Percentiles rank a stretch among this genome's conserved stretches.
Evolutionary conservation across 148 eudicot species (phyloP).

Genomic region (Camellia lanceoleosa): DNA sequence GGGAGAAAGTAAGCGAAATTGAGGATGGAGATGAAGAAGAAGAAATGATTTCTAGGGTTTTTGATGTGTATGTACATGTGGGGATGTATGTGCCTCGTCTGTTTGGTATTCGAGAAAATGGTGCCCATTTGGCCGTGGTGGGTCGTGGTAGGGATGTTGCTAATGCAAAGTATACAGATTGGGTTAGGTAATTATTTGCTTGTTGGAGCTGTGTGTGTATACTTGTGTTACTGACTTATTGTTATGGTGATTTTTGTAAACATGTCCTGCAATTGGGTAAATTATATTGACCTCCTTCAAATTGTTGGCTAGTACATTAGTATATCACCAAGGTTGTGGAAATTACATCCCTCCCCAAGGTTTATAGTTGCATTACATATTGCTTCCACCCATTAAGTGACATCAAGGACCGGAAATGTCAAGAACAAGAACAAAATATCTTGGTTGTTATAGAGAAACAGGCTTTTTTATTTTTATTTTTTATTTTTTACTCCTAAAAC

Average conservation of each 20-base stretch:
- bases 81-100: slow-evolving; percentile 64
- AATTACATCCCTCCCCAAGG: too few relatives aligned
- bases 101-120: slow-evolving; percentile 52
- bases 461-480: too few relatives aligned
- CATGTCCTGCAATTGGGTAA: too few relatives aligned
- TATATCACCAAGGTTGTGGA: too few relatives aligned
- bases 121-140: slow-evolving; percentile 75
- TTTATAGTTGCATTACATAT: too few relatives aligned
- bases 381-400: too few relatives aligned
- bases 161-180: slow-evolving; percentile 82
- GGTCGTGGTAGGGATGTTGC: slow-evolving; percentile 70
- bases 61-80: slow-evolving; percentile 79
- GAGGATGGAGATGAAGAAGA: slow-evolving; percentile 39
- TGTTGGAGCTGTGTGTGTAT: not conserved
- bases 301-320: too few relatives aligned
- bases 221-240: not conserved
- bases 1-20: slow-evolving; percentile 30
- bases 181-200: slow-evolving; percentile 65
- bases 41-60: slow-evolving; percentile 37
- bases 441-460: too few relatives aligned
- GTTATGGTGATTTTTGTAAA: not conserved
- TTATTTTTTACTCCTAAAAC: too few relatives aligned
- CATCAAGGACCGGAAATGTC: too few relatives aligned
- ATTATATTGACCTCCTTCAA: too few relatives aligned
- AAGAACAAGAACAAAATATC: too few relatives aligned